Conservation (phyloP, 2,329 filamentous ascomycete genomes). For the Pyricularia sp. region DNA sequence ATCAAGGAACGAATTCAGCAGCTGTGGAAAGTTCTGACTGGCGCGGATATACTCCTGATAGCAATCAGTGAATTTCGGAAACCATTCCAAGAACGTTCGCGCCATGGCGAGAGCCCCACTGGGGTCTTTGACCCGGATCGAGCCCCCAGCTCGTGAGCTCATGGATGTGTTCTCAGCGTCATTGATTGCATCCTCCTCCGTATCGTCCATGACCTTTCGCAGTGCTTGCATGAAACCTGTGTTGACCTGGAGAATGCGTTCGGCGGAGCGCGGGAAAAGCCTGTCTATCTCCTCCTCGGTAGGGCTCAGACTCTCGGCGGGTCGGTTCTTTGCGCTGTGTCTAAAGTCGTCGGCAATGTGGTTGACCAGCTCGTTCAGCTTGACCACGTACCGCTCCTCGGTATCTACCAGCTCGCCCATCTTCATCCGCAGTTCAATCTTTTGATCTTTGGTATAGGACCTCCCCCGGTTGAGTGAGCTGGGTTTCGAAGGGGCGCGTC, state of each 20-base stretch:
- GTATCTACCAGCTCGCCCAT: slow-evolving; percentile 86
- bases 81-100: slow-evolving; percentile 76
- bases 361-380: slow-evolving; percentile 71
- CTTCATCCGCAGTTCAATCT: slow-evolving; percentile 73
- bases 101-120: slow-evolving; percentile 70
- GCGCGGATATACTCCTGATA: slow-evolving; percentile 90
- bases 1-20: slow-evolving; percentile 68
- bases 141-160: slow-evolving; percentile 29
- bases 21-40: slow-evolving; percentile 73
- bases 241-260: slow-evolving; percentile 72
- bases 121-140: slow-evolving; percentile 48
- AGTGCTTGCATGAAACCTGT: slow-evolving; percentile 67
- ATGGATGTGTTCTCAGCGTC: slow-evolving; percentile 51
- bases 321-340: slow-evolving; percentile 47
- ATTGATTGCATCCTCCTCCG: slow-evolving; percentile 63
- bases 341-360: slow-evolving; percentile 72
- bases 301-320: slow-evolving; percentile 53
- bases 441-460: slow-evolving; percentile 68
- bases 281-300: slow-evolving; percentile 58
- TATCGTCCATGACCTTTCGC: slow-evolving; percentile 64
- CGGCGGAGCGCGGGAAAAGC: slow-evolving; percentile 70
- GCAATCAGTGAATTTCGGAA: slow-evolving; percentile 79
- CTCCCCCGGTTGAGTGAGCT: slow-evolving; percentile 66
- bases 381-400: slow-evolving; percentile 84
- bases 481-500: slow-evolving; percentile 76